Base-by-base conservation (phyloP, 148 eudicot genomes). In the Chenopodium album region DNA sequence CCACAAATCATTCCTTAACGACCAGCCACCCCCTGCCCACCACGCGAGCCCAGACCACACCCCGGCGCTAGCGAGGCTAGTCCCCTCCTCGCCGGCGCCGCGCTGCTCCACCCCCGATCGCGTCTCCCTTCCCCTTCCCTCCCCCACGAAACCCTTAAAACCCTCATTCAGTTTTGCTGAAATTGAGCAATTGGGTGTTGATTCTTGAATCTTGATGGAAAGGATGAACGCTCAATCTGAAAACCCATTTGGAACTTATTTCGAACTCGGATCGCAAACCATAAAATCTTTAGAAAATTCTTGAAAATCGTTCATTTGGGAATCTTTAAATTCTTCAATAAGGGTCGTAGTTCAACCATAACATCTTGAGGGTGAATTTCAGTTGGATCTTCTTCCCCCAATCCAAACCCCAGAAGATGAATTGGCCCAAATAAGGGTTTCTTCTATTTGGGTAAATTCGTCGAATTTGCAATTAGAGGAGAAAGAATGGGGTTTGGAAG, bases 221-320 rank as follows among this genome's bases (percentile, higher is more conserved):
- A 29, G 31, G 31, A 29, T 29, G 1, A 29, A 29, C 31, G 31
- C 72, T 69, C 17, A 89, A 84, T 83, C 75, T 87, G 87, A 77
- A 63, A 92, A 87, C 66, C 97, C 98, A 80, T 34, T 79, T 16
- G 85, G 83, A 34, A 94, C 79, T 37, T 92, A 72, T 75, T 83
- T 87, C 7, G 98, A 85, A 78, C 82, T 84, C 2, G 91, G 77
- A 83, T 91, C 86, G 65, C 98, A 94, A 69, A 94, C 86, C 94
- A 91, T 88, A 1, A 76, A 84, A 84, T 90, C 93, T 9, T 76
- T 81, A 9, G 63, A 26, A 41, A 82, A 82, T 52, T 91, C 92
- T 50, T 86, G 89, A 54, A 79, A 90, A 80, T 89, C 92, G 0
- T 82, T 91, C 91, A 89, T 90, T 37, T 84, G 71, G 8, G 32